Conservation (phyloP, 2,329 filamentous ascomycete genomes). For the Xylaria sp. region DNA sequence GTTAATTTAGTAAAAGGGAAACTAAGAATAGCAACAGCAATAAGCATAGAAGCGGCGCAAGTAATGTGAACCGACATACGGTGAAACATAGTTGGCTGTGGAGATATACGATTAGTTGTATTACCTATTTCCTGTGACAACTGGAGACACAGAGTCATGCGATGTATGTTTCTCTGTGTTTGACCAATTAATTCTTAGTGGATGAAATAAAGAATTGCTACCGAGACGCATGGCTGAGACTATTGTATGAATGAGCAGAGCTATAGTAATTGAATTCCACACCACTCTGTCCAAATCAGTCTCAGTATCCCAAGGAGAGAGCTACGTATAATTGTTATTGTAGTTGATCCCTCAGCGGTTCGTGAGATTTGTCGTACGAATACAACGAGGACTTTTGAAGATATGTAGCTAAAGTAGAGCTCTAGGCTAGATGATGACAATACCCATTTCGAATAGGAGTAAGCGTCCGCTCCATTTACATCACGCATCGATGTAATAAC, state of each 20-base stretch:
- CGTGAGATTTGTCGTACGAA: not conserved
- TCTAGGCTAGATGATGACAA: not conserved
- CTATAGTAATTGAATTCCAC: not conserved
- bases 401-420: constrained; percentile 7
- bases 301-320: not conserved
- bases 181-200: not conserved
- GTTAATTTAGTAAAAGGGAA: not conserved
- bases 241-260: not conserved
- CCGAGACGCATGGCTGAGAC: no score
- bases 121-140: not conserved
- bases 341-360: not conserved
- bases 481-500: not conserved
- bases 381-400: not conserved
- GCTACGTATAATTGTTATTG: constrained; percentile 4
- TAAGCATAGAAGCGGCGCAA: not conserved
- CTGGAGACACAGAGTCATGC: not conserved
- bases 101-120: not conserved
- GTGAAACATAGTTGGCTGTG: not conserved
- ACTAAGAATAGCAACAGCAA: constrained; percentile 5
- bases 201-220: not conserved
- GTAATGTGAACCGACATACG: not conserved
- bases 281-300: not conserved
- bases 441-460: not conserved
- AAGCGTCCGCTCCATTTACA: constrained; percentile 2
- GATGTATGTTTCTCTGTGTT: not conserved